Conservation (phyloP, 1,284 basidiomycete genomes). For the Cronartium quercuum region DNA sequence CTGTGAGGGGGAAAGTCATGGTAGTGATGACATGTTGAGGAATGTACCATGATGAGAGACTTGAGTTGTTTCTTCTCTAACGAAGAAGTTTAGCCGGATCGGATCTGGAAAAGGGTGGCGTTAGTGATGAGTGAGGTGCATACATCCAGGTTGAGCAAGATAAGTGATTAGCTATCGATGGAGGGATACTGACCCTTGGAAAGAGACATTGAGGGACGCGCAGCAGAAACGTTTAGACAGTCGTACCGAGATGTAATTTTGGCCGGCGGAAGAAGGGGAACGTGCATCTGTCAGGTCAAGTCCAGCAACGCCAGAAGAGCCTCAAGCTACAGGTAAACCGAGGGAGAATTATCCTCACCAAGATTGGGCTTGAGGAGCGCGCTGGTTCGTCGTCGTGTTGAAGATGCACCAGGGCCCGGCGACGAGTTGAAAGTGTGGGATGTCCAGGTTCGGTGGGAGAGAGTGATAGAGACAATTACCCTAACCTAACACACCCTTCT, state of each 20-base stretch:
- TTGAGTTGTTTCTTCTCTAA: background rate
- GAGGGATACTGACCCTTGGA: conserved; percentile 10
- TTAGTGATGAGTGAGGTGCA: background rate
- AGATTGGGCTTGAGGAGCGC: conserved; percentile 16
- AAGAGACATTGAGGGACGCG: background rate
- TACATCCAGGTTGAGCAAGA: background rate
- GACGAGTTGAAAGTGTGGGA: background rate
- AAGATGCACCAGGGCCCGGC: background rate
- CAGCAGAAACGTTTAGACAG: background rate
- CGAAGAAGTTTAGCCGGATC: background rate
- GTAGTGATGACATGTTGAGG: background rate
- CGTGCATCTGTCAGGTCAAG: conserved; percentile 29
- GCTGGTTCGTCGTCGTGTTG: background rate
- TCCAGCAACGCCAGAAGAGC: conserved; percentile 39
- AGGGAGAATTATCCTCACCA: conserved; percentile 28
- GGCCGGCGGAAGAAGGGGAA: background rate
- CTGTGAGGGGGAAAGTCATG: no score
- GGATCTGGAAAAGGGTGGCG: background rate
- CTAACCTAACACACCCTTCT: conserved; percentile 7
- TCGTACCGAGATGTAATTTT: background rate
- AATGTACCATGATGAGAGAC: background rate
- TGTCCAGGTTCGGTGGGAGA: background rate
- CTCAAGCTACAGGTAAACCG: conserved; percentile 26
- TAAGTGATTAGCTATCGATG: background rate
- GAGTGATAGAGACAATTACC: conserved; percentile 21